A percentile compares a stretch with the other conserved stretches of the same genome.
These are phyloP conservation scores for Cyberlindnera xishuangbannaensis DNA, from an alignment of 805 yeast genomes.

Conservation along the genomic window DNA sequence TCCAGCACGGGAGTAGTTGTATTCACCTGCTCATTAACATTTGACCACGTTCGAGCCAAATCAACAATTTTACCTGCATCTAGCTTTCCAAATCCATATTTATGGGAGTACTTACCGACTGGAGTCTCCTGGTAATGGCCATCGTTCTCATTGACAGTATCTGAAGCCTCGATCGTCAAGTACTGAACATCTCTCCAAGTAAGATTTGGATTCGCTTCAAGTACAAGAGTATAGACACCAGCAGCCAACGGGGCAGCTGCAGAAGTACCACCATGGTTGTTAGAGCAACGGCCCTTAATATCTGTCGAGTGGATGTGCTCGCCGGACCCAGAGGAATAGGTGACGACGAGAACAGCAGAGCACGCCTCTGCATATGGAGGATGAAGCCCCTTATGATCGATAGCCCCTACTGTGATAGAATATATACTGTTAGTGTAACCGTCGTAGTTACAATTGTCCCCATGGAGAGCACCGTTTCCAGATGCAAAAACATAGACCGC, in stretches of 20 bases:
- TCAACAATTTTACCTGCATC: slow-evolving; percentile 76
- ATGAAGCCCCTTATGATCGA: slow-evolving; percentile 80
- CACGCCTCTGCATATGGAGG: slow-evolving; percentile 92
- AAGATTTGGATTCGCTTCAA: slow-evolving; percentile 77
- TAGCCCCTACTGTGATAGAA: slow-evolving; percentile 91
- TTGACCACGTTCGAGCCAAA: slow-evolving; percentile 67
- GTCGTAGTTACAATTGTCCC: slow-evolving; percentile 92
- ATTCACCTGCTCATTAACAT: slow-evolving; percentile 93
- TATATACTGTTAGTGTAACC: slow-evolving; percentile 96
- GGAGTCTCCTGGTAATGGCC: slow-evolving; percentile 72
- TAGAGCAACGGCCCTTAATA: slow-evolving; percentile 61
- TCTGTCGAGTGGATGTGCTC: slow-evolving; percentile 90
- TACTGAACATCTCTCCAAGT: slow-evolving; percentile 97
- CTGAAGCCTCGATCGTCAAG: slow-evolving; percentile 64
- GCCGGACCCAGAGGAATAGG: slow-evolving; percentile 87
- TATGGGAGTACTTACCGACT: slow-evolving; percentile 66
- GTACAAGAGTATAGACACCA: slow-evolving; percentile 81
- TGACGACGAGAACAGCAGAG: slow-evolving; percentile 89
- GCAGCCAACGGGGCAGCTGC: slow-evolving; percentile 99
- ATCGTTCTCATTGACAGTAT: slow-evolving; percentile 59
- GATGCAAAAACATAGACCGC: slow-evolving; percentile 91
- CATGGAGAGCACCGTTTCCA: slow-evolving; percentile 83
- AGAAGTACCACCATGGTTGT: slow-evolving; percentile 89
- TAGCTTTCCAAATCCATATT: slow-evolving; percentile 86
- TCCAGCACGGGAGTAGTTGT: slow-evolving; percentile 14